Base-by-base conservation (phyloP, 495 filamentous ascomycete genomes). In the Aspergillus carlsbadensis region DNA sequence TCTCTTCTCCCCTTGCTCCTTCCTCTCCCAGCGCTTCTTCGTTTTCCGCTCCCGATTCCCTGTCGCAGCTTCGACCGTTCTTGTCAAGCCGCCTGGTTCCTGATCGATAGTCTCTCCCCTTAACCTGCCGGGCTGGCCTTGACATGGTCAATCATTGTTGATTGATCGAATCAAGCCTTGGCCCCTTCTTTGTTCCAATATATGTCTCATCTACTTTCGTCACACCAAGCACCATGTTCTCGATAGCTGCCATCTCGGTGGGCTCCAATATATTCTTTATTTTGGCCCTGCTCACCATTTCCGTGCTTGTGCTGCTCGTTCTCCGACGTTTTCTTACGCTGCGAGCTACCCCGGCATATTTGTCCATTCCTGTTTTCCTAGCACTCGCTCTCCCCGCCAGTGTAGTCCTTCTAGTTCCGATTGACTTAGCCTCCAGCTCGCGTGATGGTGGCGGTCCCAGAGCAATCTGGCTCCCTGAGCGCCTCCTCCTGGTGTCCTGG, bases 401-500 rank as follows among this genome's bases (percentile, higher is more conserved):
- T 69, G 92, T 97, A 61, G 86, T 97, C n/a, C 78, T 98, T 17
- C 80, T 98, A 18, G 92, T 98, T 0, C 94, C 94, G 5, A 97
- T 98, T 62, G 94, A 98, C 74, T 83, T 98, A 58, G 91, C 94
- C 3, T 96, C 92, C 2, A 92, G 82, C 65, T 84, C 87, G 15
- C 82, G 84, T 52, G 84, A 91, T 59, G 86, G 88, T 56, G 80
- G 74, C 14, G 82, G 79, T 5, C 81, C 84, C 20, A 84, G 84
- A 58, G 85, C 85, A 22, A 84, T 87, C 47, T 85, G 83, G 82
- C 68, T 86, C 15, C 86, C 90, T 7, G 78, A 86, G 54, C 74
- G 81, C 26, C 78, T 89, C 33, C 73, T 96, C 40, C 78, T 91
- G 59, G 88, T 97, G 5, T 85, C 84, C 59, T 98, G 94, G 94